Evolutionary conservation across 176 grass and related monocot species (phyloP).

Genomic region (Ensete glaucum): DNA sequence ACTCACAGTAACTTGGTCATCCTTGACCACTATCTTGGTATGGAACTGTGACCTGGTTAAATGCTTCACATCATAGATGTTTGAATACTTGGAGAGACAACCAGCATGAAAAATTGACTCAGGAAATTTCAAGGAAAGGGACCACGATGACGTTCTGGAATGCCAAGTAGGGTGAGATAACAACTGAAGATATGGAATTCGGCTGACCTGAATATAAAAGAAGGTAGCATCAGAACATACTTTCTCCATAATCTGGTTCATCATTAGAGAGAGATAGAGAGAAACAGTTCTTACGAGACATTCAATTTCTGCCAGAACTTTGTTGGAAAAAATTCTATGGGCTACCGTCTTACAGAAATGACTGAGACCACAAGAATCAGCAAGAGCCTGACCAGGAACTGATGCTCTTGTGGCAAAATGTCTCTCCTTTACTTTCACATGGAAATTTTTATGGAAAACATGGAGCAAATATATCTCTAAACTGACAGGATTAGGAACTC

Average conservation of each 20-base stretch:
- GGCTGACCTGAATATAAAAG: conserved; percentile 49
- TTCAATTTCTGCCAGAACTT: conserved; percentile 69
- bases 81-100: conserved; percentile 27
- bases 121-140: conserved; percentile 73
- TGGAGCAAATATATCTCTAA: conserved; percentile 71
- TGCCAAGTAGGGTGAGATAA: conserved; percentile 74
- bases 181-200: conserved; percentile 72
- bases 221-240: not conserved
- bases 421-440: conserved; percentile 49
- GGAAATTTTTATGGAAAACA: conserved; percentile 65
- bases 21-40: conserved; percentile 71
- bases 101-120: conserved; percentile 40
- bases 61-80: conserved; percentile 33
- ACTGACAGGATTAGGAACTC: conserved; percentile 44
- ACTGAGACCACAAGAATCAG: conserved; percentile 34
- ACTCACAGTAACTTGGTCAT: conserved; percentile 78
- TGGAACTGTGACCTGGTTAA: conserved; percentile 64
- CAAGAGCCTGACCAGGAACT: conserved; percentile 25
- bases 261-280: conserved; percentile 1
- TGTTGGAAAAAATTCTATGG: conserved; percentile 87
- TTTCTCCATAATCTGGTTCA: not conserved
- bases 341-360: conserved; percentile 72
- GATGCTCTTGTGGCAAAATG: conserved; percentile 19
- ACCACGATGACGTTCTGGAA: conserved; percentile 90
- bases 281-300: conserved; percentile 44